A percentile compares a stretch with the other conserved stretches of the same genome.
Conservation (phyloP, 495 filamentous ascomycete genomes). For the Penicillium ochrochloron region DNA sequence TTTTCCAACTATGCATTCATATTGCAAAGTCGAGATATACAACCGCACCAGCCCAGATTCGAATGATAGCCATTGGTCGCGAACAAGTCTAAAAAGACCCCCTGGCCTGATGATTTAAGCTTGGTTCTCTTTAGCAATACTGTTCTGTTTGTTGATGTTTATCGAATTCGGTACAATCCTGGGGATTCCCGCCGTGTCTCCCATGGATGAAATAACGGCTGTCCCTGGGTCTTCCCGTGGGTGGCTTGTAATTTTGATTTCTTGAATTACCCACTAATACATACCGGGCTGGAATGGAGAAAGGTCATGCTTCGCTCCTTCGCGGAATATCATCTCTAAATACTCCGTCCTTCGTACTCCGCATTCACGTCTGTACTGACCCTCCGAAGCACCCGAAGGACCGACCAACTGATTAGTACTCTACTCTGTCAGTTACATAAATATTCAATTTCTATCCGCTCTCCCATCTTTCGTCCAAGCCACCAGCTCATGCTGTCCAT, state of each 20-base stretch:
- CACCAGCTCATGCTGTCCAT: conserved; percentile 9
- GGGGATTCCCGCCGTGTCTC: neutral
- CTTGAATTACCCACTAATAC: neutral
- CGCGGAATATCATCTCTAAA: neutral
- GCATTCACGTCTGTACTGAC: too few species aligned
- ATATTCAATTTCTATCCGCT: neutral
- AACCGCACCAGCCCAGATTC: neutral
- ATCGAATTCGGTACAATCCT: neutral
- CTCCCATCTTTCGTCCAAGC: neutral
- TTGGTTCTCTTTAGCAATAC: neutral
- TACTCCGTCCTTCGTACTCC: neutral
- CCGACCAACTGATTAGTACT: too few species aligned
- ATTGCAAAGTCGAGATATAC: conserved; percentile 4
- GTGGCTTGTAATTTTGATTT: neutral
- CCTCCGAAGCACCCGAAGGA: too few species aligned
- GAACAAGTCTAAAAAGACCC: conserved; percentile 1
- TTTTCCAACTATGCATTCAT: neutral
- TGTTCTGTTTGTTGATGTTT: conserved; percentile 1
- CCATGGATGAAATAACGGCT: conserved; percentile 2
- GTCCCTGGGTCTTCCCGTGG: neutral
- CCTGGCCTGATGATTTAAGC: neutral
- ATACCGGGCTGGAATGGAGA: neutral
- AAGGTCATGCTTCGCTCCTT: neutral
- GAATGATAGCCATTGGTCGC: neutral
- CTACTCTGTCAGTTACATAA: neutral